Base-by-base conservation (phyloP, 2,329 filamentous ascomycete species). In the Aspergillus cejpii region DNA sequence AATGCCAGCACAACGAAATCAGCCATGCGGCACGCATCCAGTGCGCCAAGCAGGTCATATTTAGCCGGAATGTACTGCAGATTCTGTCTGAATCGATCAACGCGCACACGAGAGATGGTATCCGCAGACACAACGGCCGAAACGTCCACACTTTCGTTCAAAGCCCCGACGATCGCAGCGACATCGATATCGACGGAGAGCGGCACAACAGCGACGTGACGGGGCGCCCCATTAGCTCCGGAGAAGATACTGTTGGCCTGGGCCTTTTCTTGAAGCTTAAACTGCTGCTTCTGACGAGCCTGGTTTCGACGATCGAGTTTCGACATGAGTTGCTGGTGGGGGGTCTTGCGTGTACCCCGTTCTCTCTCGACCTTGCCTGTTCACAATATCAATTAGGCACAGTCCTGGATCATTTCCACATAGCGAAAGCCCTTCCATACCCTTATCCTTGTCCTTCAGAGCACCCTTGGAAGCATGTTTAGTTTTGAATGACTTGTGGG, bases 221-320 rank as follows among this genome's bases (percentile, higher is more conserved):
- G 80, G 0, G 92, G 87, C 5, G 90, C 91, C 23, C 85, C 89
- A 70, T 94, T 85, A 44, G 81, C 81, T 3, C 91, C 92, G n/a
- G 79, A 71, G 61, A 98, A 98, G 17, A 98, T 74, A 28, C 81
- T 87, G 0, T 79, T 82, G 41, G 88, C 84, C 55, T 85, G 84
- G 38, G 85, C 76, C 61, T 92, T 85, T 58, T 92, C 88, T 62
- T 83, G 83, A 62, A 89, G 82, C 69, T 97, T 96, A 56, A 82
- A 76, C 50, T 85, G 73, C 59, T 91, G 86, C 66, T 84, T 83
- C 74, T 98, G 92, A 68, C 91, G 91, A 57, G 88, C 87, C 73
- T 94, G 88, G 68, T 98, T 97, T 58, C 88, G 83, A 48, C 92
- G 85, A 69, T 95, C 89, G 66, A 98, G 79, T 71, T 97, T 98